These are phyloP conservation scores for Xenoacremonium recifei DNA, from an alignment of 2,329 filamentous ascomycete species.

Conservation along the genomic window DNA sequence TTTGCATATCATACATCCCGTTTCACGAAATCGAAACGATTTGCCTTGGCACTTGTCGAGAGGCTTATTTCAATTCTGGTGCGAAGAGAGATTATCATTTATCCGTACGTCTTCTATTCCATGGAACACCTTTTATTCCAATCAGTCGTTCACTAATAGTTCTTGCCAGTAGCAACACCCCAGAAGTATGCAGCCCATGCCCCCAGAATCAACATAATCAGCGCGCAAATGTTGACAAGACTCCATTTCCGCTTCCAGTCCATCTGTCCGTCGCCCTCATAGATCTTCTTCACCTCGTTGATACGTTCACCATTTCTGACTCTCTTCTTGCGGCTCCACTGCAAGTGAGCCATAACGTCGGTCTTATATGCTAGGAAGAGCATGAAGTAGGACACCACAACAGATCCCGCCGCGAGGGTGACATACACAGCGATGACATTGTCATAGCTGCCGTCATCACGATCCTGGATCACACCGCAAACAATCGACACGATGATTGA, in stretches of 20 bases:
- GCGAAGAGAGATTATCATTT: no score
- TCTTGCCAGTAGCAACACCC: constrained; percentile 55
- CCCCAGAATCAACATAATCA: constrained; percentile 49
- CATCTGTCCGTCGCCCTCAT: constrained; percentile 33
- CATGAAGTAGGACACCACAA: constrained; percentile 42
- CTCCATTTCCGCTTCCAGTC: constrained; percentile 41
- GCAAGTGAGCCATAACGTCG: constrained; percentile 47
- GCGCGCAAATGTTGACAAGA: constrained; percentile 38
- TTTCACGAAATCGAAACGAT: no score
- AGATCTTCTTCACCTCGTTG: constrained; percentile 40
- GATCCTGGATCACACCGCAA: constrained; percentile 58
- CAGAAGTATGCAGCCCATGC: constrained; percentile 59
- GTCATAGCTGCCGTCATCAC: constrained; percentile 54
- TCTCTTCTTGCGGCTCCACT: constrained; percentile 58
- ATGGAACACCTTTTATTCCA: no score
- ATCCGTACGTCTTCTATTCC: no score
- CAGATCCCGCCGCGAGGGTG: constrained; percentile 47
- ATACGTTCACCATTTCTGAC: constrained; percentile 42
- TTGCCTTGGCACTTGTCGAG: no score
- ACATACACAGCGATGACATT: constrained; percentile 56
- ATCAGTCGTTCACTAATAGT: no score
- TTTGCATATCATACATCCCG: no score
- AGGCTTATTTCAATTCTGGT: no score
- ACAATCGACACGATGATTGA: constrained; percentile 59
- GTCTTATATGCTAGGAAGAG: constrained; percentile 36